These are phyloP conservation scores for Wilhelminamyces savonicus DNA, from an alignment of 805 yeast species.

Conservation along the genomic window DNA sequence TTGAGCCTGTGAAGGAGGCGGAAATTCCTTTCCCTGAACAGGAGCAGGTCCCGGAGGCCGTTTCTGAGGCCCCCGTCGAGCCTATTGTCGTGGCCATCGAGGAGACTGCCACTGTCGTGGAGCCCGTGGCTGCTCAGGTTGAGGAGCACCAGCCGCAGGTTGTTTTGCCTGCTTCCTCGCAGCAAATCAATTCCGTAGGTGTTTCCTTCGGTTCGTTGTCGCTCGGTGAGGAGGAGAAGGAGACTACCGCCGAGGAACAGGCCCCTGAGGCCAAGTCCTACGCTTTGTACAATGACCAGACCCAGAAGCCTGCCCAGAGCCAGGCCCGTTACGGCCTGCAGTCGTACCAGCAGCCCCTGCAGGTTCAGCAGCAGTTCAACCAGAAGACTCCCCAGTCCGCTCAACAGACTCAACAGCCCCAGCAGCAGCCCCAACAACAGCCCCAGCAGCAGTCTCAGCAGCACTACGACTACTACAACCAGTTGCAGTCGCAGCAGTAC, in stretches of 20 bases:
- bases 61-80: slow-evolving; percentile 9
- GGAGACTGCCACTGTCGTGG: neutral
- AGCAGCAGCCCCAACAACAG: slow-evolving; percentile 2
- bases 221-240: slow-evolving; percentile 38
- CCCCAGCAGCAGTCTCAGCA: slow-evolving; percentile 11
- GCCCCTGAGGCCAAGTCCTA: slow-evolving; percentile 3
- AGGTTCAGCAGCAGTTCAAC: slow-evolving; percentile 4
- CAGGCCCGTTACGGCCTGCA: slow-evolving; percentile 2
- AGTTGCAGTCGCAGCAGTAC: slow-evolving; percentile 26
- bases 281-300: slow-evolving; percentile 6
- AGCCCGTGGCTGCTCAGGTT: slow-evolving; percentile 2
- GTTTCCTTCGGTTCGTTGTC: slow-evolving; percentile 60
- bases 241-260: slow-evolving; percentile 9
- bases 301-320: neutral
- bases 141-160: slow-evolving; percentile 27
- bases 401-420: slow-evolving; percentile 9
- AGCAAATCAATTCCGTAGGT: slow-evolving; percentile 43
- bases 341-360: slow-evolving; percentile 6
- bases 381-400: slow-evolving; percentile 3
- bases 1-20: slow-evolving; percentile 55
- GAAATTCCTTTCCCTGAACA: slow-evolving; percentile 65
- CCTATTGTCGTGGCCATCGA: neutral
- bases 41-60: slow-evolving; percentile 15
- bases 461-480: slow-evolving; percentile 27
- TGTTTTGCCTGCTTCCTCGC: slow-evolving; percentile 47